phyloP scores from a whole-genome alignment of 2,329 filamentous ascomycete genomes.

The Aspergillus sp. region DNA sequence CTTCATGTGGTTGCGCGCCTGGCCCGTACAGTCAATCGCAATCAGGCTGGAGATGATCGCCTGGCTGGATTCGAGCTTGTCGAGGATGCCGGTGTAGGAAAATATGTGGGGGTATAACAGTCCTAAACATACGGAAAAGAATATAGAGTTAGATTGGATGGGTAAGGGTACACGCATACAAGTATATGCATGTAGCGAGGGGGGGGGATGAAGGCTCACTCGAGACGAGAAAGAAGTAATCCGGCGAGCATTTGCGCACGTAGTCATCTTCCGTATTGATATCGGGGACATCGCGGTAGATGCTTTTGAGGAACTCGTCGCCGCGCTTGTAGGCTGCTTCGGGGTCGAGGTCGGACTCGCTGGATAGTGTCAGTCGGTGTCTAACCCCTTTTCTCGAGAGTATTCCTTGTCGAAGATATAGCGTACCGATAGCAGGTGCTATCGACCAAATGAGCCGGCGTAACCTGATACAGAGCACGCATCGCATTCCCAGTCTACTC shows the following conservation, averaged over 20 bases:
- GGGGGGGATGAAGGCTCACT: background rate
- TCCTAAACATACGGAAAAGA: background rate
- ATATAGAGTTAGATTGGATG: background rate
- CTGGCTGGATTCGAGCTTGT: background rate
- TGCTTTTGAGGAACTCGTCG: slow-evolving; percentile 1
- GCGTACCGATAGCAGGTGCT: background rate
- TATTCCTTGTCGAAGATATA: background rate
- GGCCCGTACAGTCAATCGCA: background rate
- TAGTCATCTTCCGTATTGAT: background rate
- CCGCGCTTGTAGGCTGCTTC: background rate
- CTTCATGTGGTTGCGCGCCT: background rate
- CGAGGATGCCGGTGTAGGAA: background rate
- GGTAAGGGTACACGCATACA: background rate
- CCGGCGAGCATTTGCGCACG: slow-evolving; percentile 1
- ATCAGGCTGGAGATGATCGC: background rate
- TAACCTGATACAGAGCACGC: background rate
- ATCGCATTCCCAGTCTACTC: background rate
- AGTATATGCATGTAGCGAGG: too few relatives aligned
- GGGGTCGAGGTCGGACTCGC: background rate
- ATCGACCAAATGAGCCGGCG: background rate
- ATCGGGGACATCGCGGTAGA: background rate
- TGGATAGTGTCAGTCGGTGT: background rate
- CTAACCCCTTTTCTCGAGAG: background rate
- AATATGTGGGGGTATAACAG: background rate
- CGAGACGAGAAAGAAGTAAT: background rate